Base-by-base conservation (phyloP, 495 filamentous ascomycete species). In the Margaritispora aquatica region DNA sequence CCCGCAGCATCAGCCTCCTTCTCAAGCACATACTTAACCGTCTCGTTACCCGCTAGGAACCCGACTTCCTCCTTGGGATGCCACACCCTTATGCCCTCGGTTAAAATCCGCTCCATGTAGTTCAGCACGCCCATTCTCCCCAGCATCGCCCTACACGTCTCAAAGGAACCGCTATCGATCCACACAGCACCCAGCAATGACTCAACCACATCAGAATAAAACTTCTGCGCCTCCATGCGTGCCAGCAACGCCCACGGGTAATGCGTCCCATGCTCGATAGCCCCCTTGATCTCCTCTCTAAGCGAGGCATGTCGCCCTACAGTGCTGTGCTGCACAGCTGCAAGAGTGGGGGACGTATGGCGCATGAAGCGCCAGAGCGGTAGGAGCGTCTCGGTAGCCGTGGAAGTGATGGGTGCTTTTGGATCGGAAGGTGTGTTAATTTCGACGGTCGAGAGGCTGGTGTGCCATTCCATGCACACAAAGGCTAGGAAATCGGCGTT, bases 401-500 rank as follows among this genome's bases (percentile, higher is more conserved):
- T 65, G 2, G 21, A 51, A 0, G 52, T 13, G 23, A 26, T 56
- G 24, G n/a, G n/a, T n/a, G n/a, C n/a, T n/a, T n/a, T n/a, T n/a
- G n/a, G n/a, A n/a, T 64, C 31, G 1, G 44, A 49, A n/a, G 51
- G 22, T 15, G 27, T 56, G 24, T 74, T 62, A 11, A 34, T 5
- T 13, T 73, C 63, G 29, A 66, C 62, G 9, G 52, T 36, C 46
- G 72, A 68, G 59, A 75, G 58, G 7, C 68, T 47, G 44, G 76
- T 65, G 54, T 60, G 59, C 74, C 70, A 77, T 54, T 80, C 75
- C 75, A 96, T 82, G 59, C 84, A 86, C 11, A 92, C 63, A 70
- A 94, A 96, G n/a, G 84, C 89, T n/a, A 98, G 82, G 60, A 96
- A 85, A 61, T 94, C 79, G 0, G 81, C 89, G 68, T 96, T 97